Conservation (phyloP, 305 asterid species). For the Fraxinus platypoda region DNA sequence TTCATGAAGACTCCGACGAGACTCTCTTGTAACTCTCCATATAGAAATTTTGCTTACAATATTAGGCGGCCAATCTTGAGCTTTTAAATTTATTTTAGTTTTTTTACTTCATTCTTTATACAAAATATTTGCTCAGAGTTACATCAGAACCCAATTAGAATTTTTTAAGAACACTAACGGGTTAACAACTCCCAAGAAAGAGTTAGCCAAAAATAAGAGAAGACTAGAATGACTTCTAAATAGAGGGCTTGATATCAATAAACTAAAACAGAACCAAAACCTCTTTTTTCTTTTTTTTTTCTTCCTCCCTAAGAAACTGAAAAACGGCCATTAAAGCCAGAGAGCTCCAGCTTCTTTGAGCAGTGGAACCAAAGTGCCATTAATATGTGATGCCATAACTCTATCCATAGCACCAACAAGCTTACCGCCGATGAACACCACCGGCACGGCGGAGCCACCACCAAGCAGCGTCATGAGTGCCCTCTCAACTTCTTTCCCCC, state of each 20-base stretch:
- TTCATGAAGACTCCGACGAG: no score
- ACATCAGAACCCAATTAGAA: background rate
- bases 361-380: constrained; percentile 39
- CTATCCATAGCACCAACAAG: constrained; percentile 43
- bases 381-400: constrained; percentile 50
- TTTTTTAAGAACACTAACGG: background rate
- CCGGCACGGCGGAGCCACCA: constrained; percentile 34
- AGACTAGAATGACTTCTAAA: background rate
- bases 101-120: background rate
- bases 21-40: no score
- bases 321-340: constrained; percentile 31
- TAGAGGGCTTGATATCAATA: background rate
- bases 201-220: background rate
- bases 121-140: background rate
- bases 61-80: no score
- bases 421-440: constrained; percentile 45
- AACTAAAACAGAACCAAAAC: background rate
- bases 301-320: background rate
- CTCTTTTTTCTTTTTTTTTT: background rate
- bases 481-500: constrained; percentile 39
- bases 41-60: no score
- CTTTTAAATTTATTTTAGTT: no score
- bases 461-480: constrained; percentile 37
- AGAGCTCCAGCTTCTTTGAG: constrained; percentile 53
- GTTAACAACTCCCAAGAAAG: background rate